Evolutionary conservation across 805 yeast species (phyloP), one percentile per base, ranked within the genome.

Genomic region (Nakazawaea anatomiae): DNA sequence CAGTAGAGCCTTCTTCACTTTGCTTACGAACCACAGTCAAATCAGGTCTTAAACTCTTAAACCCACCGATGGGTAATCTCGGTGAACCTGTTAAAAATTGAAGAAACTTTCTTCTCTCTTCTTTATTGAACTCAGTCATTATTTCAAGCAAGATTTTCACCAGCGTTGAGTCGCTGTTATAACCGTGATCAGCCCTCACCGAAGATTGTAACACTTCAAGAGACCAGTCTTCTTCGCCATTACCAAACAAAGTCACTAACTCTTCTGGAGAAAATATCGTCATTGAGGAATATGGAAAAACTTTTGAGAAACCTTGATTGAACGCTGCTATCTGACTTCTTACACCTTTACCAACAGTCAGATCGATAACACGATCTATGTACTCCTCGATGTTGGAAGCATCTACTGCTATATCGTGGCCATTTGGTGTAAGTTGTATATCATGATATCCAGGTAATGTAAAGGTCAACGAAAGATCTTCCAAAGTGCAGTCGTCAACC

Each of bases 1-100:
- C 77, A 10, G 69, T 66, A 29, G 79, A 63, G 0, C 83, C 85
- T 44, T 77, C 82, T 48, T 92, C 98, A n/a, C 85, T 76, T 52
- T 77, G 83, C 62, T 89, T 90, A 54, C 89, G 69, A 1, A 94
- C 98, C 36, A 94, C 90, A 0, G 98, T 92, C 44, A 92, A 75
- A 48, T 78, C 85, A 0, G 99, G 99, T 43, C 77, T 75, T 50
- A 92, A 70, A 0, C 87, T 78, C 58, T 85, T 85, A 71, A 92
- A 92, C 0, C 98, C 98, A 1, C 98, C 98, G 60, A 89, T 79
- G 1, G 99, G 99, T 45, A 94, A 68, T 55, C 84, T 88, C 6
- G 98, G 97, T 1, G 97, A 82, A 0, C 98, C 98, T 0, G 98
- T 92, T 54, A 91, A 70, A 64, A 92, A 92, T 64, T 89, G 96